Base-by-base conservation (phyloP, 768 basidiomycete species). In the Kwoniella pini region DNA sequence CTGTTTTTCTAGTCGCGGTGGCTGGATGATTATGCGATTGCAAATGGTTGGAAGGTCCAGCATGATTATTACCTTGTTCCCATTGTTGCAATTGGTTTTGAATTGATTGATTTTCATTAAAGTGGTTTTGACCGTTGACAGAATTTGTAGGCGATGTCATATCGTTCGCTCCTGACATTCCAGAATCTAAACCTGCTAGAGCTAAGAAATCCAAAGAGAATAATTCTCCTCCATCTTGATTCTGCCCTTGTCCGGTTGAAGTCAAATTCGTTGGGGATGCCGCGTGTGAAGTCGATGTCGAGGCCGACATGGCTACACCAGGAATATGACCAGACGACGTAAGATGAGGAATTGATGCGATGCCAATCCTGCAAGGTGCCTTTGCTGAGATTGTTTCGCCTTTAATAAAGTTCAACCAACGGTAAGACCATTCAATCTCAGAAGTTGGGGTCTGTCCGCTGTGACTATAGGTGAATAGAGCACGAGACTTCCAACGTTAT, bases 161-260 rank as follows among this genome's bases (percentile, higher is more conserved):
- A 31, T 50, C 48, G 11, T 50, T n/a, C 9, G 19, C 15, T 24
- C 15, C 24, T 11, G 48, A 24, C 58, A 54, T 53, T 6, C 42
- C 50, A 13, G 58, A 49, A 36, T 61, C 52, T 10, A 61, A 13
- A 2, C 59, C 59, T 2, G 59, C 51, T 22, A 59, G 26, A 51
- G 57, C 57, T 28, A 59, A 24, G 19, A 59, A 59, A 26, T 59
- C 57, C 22, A 59, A 28, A 3, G 48, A 50, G 49, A 59, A 59
- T 27, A 50, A 27, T 11, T 30, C 57, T 17, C 30, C 46, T 19
- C n/a, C n/a, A n/a, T 55, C 54, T 24, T 30, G 54, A 9, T 45
- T 19, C 26, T 54, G 54, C 15, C 30, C n/a, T 31, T 56, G 54
- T 19, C 48, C 48, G 6, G 9, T 31, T 5, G 33, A 19, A 6